These are phyloP conservation scores for Cupressus sempervirens DNA, from an alignment of 75 land plant species.

Conservation along the genomic window DNA sequence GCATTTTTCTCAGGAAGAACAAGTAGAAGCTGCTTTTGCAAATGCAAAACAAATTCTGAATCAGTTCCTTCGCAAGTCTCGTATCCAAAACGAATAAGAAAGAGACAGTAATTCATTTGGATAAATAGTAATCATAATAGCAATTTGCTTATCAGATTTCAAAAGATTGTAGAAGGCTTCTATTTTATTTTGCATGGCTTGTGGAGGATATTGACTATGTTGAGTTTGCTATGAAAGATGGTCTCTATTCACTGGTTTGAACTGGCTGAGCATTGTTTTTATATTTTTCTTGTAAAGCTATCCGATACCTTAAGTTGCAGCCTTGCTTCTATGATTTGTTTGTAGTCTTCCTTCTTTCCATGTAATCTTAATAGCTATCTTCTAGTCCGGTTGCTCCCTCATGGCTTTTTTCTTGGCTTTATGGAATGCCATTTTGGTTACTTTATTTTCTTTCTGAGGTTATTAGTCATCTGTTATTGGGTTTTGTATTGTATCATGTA, in stretches of 20 bases:
- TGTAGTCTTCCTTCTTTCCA: background rate
- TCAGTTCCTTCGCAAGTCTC: slow-evolving; percentile 85
- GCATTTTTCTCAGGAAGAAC: slow-evolving; percentile 48
- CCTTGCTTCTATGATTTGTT: background rate
- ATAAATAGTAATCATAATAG: background rate
- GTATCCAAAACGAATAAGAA: slow-evolving; percentile 50
- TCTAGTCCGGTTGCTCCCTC: background rate
- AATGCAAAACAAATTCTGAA: slow-evolving; percentile 91
- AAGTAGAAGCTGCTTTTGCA: slow-evolving; percentile 85
- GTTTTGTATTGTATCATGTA: background rate
- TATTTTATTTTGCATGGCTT: background rate
- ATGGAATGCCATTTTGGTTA: background rate
- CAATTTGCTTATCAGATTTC: background rate
- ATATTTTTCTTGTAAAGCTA: background rate
- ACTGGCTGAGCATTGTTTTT: background rate
- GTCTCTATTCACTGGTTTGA: background rate
- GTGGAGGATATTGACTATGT: background rate
- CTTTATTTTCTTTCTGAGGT: background rate
- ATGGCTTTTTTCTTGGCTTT: background rate
- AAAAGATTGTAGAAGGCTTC: background rate
- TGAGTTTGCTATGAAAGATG: background rate
- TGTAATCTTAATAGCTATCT: background rate
- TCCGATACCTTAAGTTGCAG: background rate
- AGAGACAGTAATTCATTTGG: background rate
- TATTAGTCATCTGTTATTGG: background rate